phyloP scores from a whole-genome alignment of 1,139 yeast genomes.

The Saccharomyces uvarum region DNA sequence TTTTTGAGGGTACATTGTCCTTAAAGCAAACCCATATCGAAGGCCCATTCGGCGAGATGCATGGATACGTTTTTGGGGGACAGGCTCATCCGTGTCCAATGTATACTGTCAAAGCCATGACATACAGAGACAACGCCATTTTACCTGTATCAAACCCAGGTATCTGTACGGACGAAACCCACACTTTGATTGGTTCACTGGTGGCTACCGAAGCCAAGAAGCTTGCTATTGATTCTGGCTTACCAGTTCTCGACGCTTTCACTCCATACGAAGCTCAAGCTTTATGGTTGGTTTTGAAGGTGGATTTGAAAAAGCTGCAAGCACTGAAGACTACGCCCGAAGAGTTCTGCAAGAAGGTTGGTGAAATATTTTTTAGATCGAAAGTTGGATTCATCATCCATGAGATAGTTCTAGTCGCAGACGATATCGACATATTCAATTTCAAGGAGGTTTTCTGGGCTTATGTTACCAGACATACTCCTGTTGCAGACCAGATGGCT shows the following conservation, averaged over 20 bases:
- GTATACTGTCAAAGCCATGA: constrained; percentile 17
- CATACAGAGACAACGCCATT: constrained; percentile 20
- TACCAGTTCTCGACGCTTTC: constrained; percentile 18
- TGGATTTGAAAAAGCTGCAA: constrained; percentile 15
- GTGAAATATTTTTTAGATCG: constrained; percentile 12
- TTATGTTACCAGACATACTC: constrained; percentile 23
- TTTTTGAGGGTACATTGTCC: constrained; percentile 21
- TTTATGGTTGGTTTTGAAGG: constrained; percentile 17
- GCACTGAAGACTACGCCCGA: constrained; percentile 11
- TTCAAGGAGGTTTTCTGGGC: constrained; percentile 23
- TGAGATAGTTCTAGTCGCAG: constrained; percentile 21
- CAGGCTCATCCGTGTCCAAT: constrained; percentile 20
- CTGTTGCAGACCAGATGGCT: constrained; percentile 16
- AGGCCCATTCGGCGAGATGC: constrained; percentile 27
- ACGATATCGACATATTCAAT: constrained; percentile 22
- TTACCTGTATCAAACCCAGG: constrained; percentile 25
- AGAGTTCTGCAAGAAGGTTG: constrained; percentile 11
- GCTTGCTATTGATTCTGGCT: constrained; percentile 4
- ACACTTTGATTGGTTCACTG: constrained; percentile 23
- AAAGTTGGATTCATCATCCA: constrained; percentile 16
- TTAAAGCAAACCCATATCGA: constrained; percentile 13
- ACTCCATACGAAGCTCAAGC: constrained; percentile 23
- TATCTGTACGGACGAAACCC: constrained; percentile 22
- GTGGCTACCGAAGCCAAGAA: constrained; percentile 15
- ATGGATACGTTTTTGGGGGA: constrained; percentile 22